Base-by-base conservation (phyloP, 345 rosid species). In the Syzygium grande region DNA sequence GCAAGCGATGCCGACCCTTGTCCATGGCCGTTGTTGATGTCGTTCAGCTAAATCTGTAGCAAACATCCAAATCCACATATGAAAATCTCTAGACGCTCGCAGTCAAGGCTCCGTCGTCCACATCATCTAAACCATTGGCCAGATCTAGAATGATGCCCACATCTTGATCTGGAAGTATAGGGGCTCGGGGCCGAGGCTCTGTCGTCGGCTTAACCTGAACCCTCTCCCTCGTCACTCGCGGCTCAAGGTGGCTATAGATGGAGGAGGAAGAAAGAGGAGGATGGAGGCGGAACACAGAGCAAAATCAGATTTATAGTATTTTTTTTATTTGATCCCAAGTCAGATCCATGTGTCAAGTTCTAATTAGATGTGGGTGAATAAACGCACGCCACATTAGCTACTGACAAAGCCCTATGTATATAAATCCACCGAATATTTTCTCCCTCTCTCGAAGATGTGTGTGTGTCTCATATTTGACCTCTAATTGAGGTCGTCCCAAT, bases 1-100 rank as follows among this genome's bases (percentile, higher is more conserved):
- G 16, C 78, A 0, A 30, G 78, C 38, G 11, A 65, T 19, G 43
- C 43, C 0, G 19, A 65, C 0, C 10, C 1, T 30, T 9, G 78
- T 65, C 43, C 43, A 30, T 0, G 6, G 78, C 1, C 10, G 4
- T 16, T 41, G 8, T 65, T 22, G 30, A 22, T 0, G 43, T 4
- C 3, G 22, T 65, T 30, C 11, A 0, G 43, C 12, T 5, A 65
- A 65, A 30, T 68, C 21, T 30, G 11, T 30, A 4, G 23, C 17
- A 9, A 9, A 11, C 17, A 11, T 12, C 23, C 79, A 68, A 68
- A 38, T 16, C 79, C 34, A 16, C 22, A 9, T 9, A 15, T 16
- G 43, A 23, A 68, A 68, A 68, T 1, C 6, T 1, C 6, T 13
- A 9, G 73, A 38, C 19, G 17, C 73, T 61, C 34, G 14, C 17